A percentile compares a stretch with the other conserved stretches of the same genome.
Evolutionary conservation across 225 moss, liverwort and hornwort genomes (phyloP).

Genomic region (Physcomitrellopsis africana): DNA sequence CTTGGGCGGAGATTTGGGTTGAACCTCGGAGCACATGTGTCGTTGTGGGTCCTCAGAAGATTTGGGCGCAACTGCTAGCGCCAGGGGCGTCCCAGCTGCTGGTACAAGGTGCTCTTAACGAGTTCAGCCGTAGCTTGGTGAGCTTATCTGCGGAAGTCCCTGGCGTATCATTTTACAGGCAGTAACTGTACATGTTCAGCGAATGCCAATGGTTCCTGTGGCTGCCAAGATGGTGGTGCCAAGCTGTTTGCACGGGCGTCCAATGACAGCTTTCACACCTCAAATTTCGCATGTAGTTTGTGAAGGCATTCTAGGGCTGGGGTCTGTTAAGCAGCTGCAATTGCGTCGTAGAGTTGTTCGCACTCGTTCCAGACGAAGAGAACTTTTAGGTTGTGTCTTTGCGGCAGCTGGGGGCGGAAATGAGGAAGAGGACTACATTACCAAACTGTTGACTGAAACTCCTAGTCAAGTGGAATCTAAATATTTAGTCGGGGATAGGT

Average conservation of each 20-base stretch:
- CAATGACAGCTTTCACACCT: slow-evolving; percentile 27
- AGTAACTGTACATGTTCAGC: slow-evolving; percentile 29
- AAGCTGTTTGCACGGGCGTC: slow-evolving; percentile 55
- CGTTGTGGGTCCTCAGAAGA: background rate
- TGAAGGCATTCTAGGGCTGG: slow-evolving; percentile 48
- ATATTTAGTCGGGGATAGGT: slow-evolving; percentile 75
- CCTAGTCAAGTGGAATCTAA: slow-evolving; percentile 89
- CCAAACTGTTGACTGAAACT: slow-evolving; percentile 65
- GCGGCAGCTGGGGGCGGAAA: slow-evolving; percentile 32
- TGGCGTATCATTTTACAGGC: background rate
- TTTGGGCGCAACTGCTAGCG: slow-evolving; percentile 16
- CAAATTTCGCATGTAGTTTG: slow-evolving; percentile 24
- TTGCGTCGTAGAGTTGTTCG: slow-evolving; percentile 35
- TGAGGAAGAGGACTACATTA: slow-evolving; percentile 62
- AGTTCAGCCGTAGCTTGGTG: background rate
- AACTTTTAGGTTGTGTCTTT: slow-evolving; percentile 33
- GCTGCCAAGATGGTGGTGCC: slow-evolving; percentile 61
- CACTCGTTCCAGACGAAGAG: slow-evolving; percentile 21
- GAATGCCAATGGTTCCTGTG: slow-evolving; percentile 45
- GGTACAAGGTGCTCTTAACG: background rate
- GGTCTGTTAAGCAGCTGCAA: slow-evolving; percentile 36
- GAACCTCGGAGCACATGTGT: background rate
- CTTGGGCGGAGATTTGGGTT: background rate
- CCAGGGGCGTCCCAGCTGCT: slow-evolving; percentile 4
- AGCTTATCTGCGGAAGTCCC: background rate